Conservation (phyloP, 2,329 filamentous ascomycete genomes). For the Golovinomyces cichoracearum region DNA sequence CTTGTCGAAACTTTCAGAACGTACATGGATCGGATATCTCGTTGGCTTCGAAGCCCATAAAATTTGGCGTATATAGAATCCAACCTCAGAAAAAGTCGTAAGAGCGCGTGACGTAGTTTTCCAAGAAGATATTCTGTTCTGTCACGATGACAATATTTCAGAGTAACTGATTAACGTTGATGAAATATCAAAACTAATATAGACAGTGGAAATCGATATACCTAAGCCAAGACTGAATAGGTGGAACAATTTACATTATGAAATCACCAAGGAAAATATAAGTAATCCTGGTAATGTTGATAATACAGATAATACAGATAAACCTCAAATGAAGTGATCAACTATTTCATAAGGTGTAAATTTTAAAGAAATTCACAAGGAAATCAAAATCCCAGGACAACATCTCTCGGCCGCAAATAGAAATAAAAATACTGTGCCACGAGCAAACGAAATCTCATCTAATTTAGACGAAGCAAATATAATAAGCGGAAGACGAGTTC, state of each 20-base stretch:
- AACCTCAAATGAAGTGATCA: background rate
- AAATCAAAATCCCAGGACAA: background rate
- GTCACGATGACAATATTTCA: background rate
- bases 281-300: background rate
- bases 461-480: background rate
- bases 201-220: background rate
- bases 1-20: background rate
- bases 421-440: background rate
- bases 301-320: background rate
- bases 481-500: background rate
- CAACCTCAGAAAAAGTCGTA: background rate
- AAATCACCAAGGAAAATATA: background rate
- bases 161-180: background rate
- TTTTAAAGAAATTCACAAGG: background rate
- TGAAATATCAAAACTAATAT: background rate
- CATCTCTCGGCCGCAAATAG: background rate
- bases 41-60: slow-evolving; percentile 1
- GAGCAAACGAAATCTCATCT: background rate
- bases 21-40: background rate
- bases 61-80: background rate
- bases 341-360: background rate
- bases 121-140: background rate
- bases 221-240: background rate
- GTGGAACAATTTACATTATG: background rate
- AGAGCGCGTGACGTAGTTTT: background rate